Evolutionary conservation across 331 rosid species (phyloP), one percentile per base, ranked within the genome.

Genomic region (Quercus tomentella): DNA sequence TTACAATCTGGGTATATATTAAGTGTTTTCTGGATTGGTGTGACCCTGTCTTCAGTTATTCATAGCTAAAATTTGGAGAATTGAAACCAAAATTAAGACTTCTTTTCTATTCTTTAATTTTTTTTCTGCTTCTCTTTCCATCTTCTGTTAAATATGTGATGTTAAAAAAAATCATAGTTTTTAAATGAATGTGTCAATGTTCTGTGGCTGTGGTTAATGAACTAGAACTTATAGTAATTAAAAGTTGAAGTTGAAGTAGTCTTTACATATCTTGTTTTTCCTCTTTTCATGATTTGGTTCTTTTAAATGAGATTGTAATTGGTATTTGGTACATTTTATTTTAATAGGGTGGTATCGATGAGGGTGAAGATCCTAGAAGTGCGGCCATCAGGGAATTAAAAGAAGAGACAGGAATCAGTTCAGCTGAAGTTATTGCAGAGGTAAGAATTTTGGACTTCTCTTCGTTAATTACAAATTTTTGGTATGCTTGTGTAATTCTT

Each of bases 341-440:
- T 25, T 41, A 82, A 45, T 77, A 89, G 97, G 97, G 97, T 33
- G 98, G 97, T 73, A 81, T 92, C 77, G 94, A 95, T 74, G 97
- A 93, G 76, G 94, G 89, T 33, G 97, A 95, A 86, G 96, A 95
- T 81, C 94, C 96, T 20, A 90, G 86, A 87, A 77, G 52, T 81
- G 97, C 97, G 57, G 96, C 89, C 75, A 77, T 91, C 61, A 87
- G 97, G 77, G 98, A 92, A 79, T 74, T 95, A 25, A 87, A 92
- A 82, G 94, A 95, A 85, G 98, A 95, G 81, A 95, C 98, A 2
- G 97, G 96, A 70, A 92, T 95, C 71, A 90, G 30, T 76, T 92
- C 98, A 4, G 97, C 94, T 16, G 96, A 95, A 86, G 79, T 91
- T 77, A 77, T 92, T 76, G 86, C 91, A 10, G 96, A 95, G 96